Evolutionary conservation across 2,329 filamentous ascomycete species (phyloP), one percentile per base, ranked within the genome.

Genomic region (Albophoma yamanashiensis): DNA sequence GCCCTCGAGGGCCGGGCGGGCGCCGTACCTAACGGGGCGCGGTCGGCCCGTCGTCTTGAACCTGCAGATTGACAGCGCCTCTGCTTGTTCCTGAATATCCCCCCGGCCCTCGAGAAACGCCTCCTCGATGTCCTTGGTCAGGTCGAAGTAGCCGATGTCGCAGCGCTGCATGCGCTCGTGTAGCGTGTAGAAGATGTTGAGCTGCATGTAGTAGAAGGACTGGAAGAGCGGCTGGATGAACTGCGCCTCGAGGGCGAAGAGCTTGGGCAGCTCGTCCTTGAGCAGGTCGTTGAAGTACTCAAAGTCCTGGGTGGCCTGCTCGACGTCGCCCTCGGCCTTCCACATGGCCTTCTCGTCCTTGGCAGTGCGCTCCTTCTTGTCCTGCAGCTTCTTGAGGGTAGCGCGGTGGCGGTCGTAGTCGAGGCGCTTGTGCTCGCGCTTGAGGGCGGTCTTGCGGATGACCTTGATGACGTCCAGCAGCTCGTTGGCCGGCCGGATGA

Each of bases 161-260:
- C 95, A 92, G 66, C 83, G 86, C 77, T 99, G 94, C 94, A 99
- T 99, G 76, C 88, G 91, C 76, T 97, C 93, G 73, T 99, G 94
- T 59, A 99, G 81, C 1, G 94, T 99, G 76, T 99, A 99, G 75
- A 97, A 99, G 65, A 99, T 91, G 75, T 99, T 99, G 65, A 99
- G 84, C 75, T 99, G 94, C 94, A 99, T 99, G 80, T 97, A 99
- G 78, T 99, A 99, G 78, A 99, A 99, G 12, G 91, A 96, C 74
- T 97, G 94, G 81, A 99, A 99, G 9, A 99, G 84, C 3, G 94
- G 94, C 66, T 91, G 88, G 74, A 99, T 99, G 73, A 99, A 97
- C 74, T 97, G 89, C 64, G 88, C 85, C 74, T 99, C 94, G 22
- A 99, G 84, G 9, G 79, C 74, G 75, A 99, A 99, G 14, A 99